Base-by-base conservation (phyloP, 495 filamentous ascomycete genomes). In the Xylaria cubensis region DNA sequence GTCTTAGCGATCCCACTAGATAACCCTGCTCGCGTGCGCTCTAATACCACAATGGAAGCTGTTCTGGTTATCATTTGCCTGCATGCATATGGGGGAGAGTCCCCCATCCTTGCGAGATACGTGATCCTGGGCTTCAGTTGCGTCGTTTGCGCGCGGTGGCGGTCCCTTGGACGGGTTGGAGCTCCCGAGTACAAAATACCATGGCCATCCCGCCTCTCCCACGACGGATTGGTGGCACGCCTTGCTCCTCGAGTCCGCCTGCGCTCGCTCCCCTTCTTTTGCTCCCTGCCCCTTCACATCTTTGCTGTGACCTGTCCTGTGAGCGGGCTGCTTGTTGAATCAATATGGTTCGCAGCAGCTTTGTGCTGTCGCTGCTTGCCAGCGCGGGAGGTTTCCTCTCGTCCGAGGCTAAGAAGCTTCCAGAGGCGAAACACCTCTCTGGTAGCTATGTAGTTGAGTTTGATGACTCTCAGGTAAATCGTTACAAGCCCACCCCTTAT, bases 381-480 rank as follows among this genome's bases (percentile, higher is more conserved):
- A 73, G 79, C 64, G 79, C 74, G 64, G 73, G 74, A 42, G 77
- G 77, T 72, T 64, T 79, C 53, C 72, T 64, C 72, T 74, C 74
- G 29, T 70, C 75, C 24, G 72, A 78, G 69, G 77, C 77, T 10
- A 79, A 58, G 51, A 56, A 74, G 51, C 46, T 58, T 42, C 58
- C 69, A 32, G 21, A 71, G 72, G 65, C 64, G 59, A 72, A 62
- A 70, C 58, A 77, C 42, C 72, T 86, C 63, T 74, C 82, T 24
- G 84, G 84, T 17, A 83, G 83, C 7, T 86, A 85, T 76, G 84
- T 86, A 71, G 80, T 86, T 59, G 84, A 86, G 72, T 85, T 85
- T 73, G 83, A 85, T 59, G 80, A 83, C 56, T 78, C 80, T 62
- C 76, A 81, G 76, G 84, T 85, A 79, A 24, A 8, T 3, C 3